phyloP scores from a whole-genome alignment of 2,329 filamentous ascomycete genomes.

The Dactylellina haptotyla region DNA sequence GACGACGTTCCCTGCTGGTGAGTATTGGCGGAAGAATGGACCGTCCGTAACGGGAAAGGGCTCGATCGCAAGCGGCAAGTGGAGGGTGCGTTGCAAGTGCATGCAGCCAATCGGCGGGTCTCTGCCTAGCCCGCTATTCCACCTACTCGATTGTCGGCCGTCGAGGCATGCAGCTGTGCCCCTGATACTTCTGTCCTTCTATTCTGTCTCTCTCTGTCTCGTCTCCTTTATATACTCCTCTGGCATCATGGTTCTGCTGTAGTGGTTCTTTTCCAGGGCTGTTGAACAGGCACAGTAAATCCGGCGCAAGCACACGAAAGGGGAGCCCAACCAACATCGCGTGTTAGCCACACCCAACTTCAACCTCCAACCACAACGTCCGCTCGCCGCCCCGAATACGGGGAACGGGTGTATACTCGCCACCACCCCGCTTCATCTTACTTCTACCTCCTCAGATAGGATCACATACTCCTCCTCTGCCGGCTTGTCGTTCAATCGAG shows the following conservation, averaged over 20 bases:
- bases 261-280: neutral
- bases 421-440: neutral
- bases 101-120: conserved; percentile 9
- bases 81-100: neutral
- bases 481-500: conserved; percentile 16
- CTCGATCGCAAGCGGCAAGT: conserved; percentile 17
- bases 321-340: conserved; percentile 1
- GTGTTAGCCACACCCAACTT: neutral
- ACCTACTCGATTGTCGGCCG: too few relatives aligned
- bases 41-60: conserved; percentile 16
- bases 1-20: neutral
- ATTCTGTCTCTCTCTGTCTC: neutral
- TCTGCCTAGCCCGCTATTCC: neutral
- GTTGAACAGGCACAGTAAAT: neutral
- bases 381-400: conserved; percentile 9
- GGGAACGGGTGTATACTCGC: neutral
- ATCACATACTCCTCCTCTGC: conserved; percentile 21
- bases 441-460: neutral
- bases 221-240: neutral
- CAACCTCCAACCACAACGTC: neutral
- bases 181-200: conserved; percentile 11
- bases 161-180: neutral
- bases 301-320: conserved; percentile 20
- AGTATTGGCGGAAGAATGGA: neutral
- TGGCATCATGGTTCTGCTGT: neutral